phyloP scores from a whole-genome alignment of 1,139 yeast species.

The Yamadazyma taylorii region DNA sequence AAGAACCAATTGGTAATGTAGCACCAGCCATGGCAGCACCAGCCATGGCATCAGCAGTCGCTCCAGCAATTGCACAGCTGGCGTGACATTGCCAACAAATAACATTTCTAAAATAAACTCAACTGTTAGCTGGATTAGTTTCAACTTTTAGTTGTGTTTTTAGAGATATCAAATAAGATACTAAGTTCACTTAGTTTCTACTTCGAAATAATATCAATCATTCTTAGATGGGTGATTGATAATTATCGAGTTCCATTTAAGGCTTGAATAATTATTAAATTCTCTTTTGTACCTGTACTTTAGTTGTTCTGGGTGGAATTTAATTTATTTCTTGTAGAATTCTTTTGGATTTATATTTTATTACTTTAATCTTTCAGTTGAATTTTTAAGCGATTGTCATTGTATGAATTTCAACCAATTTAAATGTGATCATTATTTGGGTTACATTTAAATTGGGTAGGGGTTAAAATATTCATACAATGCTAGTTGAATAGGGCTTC shows the following conservation, averaged over 20 bases:
- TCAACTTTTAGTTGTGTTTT: slow-evolving; percentile 2
- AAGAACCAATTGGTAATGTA: neutral
- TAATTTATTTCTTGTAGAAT: slow-evolving; percentile 10
- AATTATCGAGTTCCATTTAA: slow-evolving; percentile 1
- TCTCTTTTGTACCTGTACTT: neutral
- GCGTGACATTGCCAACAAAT: slow-evolving; percentile 15
- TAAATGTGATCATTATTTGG: neutral
- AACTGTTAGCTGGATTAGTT: neutral
- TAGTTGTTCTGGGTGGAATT: slow-evolving; percentile 2
- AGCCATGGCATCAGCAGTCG: slow-evolving; percentile 7
- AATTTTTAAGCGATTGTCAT: slow-evolving; percentile 20
- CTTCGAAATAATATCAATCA: slow-evolving; percentile 11
- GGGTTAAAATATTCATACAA: slow-evolving; percentile 11
- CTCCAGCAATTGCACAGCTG: slow-evolving; percentile 11
- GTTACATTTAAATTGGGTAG: neutral
- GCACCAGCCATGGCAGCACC: slow-evolving; percentile 6
- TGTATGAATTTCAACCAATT: slow-evolving; percentile 11
- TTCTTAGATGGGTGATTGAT: slow-evolving; percentile 1
- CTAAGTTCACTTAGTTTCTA: slow-evolving; percentile 12
- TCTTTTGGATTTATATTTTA: slow-evolving; percentile 9
- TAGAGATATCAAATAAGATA: slow-evolving; percentile 10
- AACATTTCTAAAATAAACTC: slow-evolving; percentile 1
- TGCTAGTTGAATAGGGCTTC: slow-evolving; percentile 21
- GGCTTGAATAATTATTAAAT: slow-evolving; percentile 5
- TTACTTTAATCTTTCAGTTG: slow-evolving; percentile 18